Evolutionary conservation across 2,329 filamentous ascomycete genomes (phyloP), one percentile per base, ranked within the genome.

Genomic region (Gnomoniopsis smithogilvyi): DNA sequence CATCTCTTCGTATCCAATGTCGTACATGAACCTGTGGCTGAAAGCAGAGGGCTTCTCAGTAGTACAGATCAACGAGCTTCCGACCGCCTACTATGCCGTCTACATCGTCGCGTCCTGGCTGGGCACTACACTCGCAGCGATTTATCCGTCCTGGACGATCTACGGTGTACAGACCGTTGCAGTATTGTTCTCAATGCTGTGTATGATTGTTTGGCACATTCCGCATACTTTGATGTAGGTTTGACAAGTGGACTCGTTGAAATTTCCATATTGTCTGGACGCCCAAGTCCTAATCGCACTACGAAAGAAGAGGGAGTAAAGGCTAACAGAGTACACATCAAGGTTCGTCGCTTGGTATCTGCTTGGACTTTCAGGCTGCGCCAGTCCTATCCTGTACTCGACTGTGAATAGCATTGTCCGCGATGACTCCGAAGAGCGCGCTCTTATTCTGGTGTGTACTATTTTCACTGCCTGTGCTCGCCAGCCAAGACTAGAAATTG

Each of bases 1-100:
- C 48, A 70, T 75, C n/a, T 74, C 74, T 0, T 71, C 71, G 0
- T 82, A 82, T 59, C 78, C 78, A 0, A 64, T 69, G 3, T 66
- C 68, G 0, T 81, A 82, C 57, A 82, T 82, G 79, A 79, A 74
- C 33, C 73, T 82, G 12, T 82, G 80, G 80, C 73, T 82, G 45
- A 81, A 81, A 60, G 72, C 73, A 1, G 75, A 79, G 30, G 73
- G 74, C 6, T 82, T 78, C 64, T 76, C 76, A 0, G 72, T 82
- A 0, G 72, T 74, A 0, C 73, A 81, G 59, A 75, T 81, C 60
- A 82, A 82, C 66, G 71, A 76, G 14, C 73, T 82, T 1, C 80
- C 80, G 0, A 82, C 80, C 0, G 77, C 74, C 10, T 74, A 73
- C 0, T 75, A 79, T 52, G 78, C 74, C n/a, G 76, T 82, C 45